These are phyloP conservation scores for Phytophthora fragariaefolia DNA, from an alignment of 352 stramenopile species.

Conservation along the genomic window DNA sequence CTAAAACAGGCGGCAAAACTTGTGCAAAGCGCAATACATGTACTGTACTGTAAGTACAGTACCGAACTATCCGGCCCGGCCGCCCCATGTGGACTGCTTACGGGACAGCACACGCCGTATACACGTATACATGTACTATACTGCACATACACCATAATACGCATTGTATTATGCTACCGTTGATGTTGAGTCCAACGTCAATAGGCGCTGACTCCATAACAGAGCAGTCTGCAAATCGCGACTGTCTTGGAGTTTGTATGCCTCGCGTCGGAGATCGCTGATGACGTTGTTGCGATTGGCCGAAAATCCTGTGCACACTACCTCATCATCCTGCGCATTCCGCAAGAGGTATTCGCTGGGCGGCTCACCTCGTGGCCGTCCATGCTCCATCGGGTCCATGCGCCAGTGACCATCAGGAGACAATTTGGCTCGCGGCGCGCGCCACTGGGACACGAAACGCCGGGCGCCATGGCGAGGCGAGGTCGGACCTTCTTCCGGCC, in stretches of 20 bases:
- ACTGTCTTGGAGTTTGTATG: constrained; percentile 12
- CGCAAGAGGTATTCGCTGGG: constrained; percentile 5
- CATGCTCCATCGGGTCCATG: constrained; percentile 22
- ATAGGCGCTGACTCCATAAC: background rate
- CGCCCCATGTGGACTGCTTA: no score
- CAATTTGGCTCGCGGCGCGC: background rate
- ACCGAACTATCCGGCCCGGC: no score
- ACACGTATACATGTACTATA: no score
- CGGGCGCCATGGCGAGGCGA: constrained; percentile 3
- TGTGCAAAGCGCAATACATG: no score
- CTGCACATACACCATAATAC: no score
- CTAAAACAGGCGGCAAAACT: no score
- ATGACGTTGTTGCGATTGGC: constrained; percentile 21
- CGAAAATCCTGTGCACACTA: constrained; percentile 18
- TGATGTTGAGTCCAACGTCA: constrained; percentile 13
- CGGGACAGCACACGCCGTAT: no score
- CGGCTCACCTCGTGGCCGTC: background rate
- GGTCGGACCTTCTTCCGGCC: constrained; percentile 20
- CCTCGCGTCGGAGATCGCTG: constrained; percentile 1
- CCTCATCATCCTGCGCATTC: no score
- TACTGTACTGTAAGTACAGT: no score
- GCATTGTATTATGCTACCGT: no score
- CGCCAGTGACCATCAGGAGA: background rate
- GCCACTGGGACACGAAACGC: background rate
- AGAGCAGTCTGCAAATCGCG: constrained; percentile 8